Conservation (phyloP, 2,329 filamentous ascomycete species). For the Pseudogymnoascus destructans region DNA sequence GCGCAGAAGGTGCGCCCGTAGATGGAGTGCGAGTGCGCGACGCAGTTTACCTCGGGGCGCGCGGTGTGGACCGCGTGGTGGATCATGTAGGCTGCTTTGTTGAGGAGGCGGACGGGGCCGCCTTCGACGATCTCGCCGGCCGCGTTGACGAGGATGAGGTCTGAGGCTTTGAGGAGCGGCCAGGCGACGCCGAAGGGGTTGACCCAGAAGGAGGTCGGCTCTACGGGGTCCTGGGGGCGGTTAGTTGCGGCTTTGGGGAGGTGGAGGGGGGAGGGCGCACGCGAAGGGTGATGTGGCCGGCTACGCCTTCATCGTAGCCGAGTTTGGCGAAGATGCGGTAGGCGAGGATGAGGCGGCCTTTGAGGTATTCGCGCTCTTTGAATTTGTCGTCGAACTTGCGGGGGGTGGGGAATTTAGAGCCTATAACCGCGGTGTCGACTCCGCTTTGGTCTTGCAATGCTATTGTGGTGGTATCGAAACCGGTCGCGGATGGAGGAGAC, state of each 20-base stretch:
- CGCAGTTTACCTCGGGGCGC: constrained; percentile 43
- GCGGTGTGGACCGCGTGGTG: constrained; percentile 46
- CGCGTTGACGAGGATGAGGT: constrained; percentile 54
- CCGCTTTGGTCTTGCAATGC: not conserved
- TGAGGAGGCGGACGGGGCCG: constrained; percentile 29
- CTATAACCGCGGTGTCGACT: not conserved
- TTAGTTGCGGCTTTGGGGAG: not conserved
- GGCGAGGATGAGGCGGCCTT: constrained; percentile 33
- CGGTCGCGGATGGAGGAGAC: constrained; percentile 3
- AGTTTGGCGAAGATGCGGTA: constrained; percentile 36
- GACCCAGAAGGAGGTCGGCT: constrained; percentile 26
- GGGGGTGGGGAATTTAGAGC: constrained; percentile 10
- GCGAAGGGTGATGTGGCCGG: constrained; percentile 33
- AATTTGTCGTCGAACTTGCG: constrained; percentile 24
- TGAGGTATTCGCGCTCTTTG: constrained; percentile 27
- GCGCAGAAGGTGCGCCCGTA: constrained; percentile 49
- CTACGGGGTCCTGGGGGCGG: constrained; percentile 23
- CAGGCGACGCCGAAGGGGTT: constrained; percentile 27
- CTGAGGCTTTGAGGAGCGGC: constrained; percentile 42
- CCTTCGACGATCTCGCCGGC: constrained; percentile 50
- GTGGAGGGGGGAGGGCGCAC: constrained; percentile 16
- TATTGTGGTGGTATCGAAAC: not conserved
- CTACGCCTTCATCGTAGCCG: constrained; percentile 34
- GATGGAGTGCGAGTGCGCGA: constrained; percentile 44
- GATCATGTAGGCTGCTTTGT: constrained; percentile 41